Percentiles rank a stretch among this genome's conserved stretches.
These are phyloP conservation scores for Gymnopus androsaceus DNA, from an alignment of 1,284 basidiomycete species.

Conservation along the genomic window DNA sequence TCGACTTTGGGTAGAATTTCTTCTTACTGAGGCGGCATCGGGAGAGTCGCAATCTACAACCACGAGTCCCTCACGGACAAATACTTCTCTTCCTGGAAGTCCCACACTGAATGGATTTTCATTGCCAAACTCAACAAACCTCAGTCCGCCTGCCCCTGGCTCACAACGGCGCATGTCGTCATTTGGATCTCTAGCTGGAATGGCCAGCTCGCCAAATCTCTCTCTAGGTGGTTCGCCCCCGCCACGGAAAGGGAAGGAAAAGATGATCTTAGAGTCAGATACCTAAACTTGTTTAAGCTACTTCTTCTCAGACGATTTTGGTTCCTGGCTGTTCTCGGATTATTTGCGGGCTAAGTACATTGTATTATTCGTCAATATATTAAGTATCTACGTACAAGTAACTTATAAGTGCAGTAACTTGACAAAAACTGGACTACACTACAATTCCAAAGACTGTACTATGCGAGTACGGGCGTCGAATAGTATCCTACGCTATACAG, in stretches of 20 bases:
- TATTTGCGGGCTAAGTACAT: not conserved
- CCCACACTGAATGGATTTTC: slow-evolving; percentile 45
- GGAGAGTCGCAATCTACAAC: slow-evolving; percentile 46
- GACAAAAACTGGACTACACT: too few species aligned
- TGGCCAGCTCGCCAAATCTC: slow-evolving; percentile 56
- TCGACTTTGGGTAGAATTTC: slow-evolving; percentile 92
- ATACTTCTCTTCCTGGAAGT: slow-evolving; percentile 51
- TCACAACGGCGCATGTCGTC: slow-evolving; percentile 44
- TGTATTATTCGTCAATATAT: not conserved
- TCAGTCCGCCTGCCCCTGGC: slow-evolving; percentile 29
- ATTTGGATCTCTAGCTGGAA: slow-evolving; percentile 45
- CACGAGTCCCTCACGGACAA: slow-evolving; percentile 35
- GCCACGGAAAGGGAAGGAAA: slow-evolving; percentile 53
- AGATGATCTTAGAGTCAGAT: slow-evolving; percentile 24
- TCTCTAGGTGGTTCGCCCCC: slow-evolving; percentile 41
- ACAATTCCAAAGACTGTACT: too few species aligned
- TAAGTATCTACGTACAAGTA: not conserved
- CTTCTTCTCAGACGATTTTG: not conserved
- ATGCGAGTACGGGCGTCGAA: too few species aligned
- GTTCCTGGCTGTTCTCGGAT: not conserved
- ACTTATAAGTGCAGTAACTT: too few species aligned
- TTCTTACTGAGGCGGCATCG: slow-evolving; percentile 83
- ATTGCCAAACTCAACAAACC: slow-evolving; percentile 13
- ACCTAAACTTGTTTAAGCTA: not conserved
- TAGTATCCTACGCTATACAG: too few species aligned